A percentile compares a stretch with the other conserved stretches of the same genome.
These are phyloP conservation scores for Chlamydomonas reinhardtii DNA, from an alignment of 163 green algal genomes.

Conservation along the genomic window DNA sequence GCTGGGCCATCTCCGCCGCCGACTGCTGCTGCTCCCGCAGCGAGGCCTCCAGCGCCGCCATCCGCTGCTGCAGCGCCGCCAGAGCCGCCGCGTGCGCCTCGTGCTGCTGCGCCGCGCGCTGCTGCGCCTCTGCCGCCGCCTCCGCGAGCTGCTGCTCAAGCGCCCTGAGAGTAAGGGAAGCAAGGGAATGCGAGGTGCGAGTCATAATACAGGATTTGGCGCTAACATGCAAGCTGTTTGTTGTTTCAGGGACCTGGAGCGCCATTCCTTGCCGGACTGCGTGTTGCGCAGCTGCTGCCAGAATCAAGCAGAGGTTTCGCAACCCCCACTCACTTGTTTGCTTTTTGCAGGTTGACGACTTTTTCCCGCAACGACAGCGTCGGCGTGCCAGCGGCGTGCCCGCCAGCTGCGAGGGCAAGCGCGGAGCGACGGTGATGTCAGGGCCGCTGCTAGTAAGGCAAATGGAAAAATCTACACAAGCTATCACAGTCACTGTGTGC, in stretches of 20 bases:
- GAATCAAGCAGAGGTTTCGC: too few species aligned
- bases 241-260: too few species aligned
- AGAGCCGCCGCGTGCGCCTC: neutral
- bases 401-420: neutral
- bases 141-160: constrained; percentile 43
- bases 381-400: constrained; percentile 26
- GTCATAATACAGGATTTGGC: too few species aligned
- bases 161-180: constrained; percentile 9
- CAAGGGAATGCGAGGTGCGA: too few species aligned
- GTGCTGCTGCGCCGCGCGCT: neutral
- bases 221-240: too few species aligned
- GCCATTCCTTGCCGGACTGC: too few species aligned
- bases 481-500: too few species aligned
- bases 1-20: constrained; percentile 7
- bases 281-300: too few species aligned
- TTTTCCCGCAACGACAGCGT: constrained; percentile 42
- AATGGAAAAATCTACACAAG: too few species aligned
- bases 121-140: neutral
- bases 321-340: constrained; percentile 46
- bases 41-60: constrained; percentile 7
- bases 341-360: constrained; percentile 13
- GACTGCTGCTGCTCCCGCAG: constrained; percentile 5
- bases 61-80: constrained; percentile 2
- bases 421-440: too few species aligned
- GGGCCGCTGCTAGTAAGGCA: too few species aligned